Evolutionary conservation across 768 basidiomycete species (phyloP).

Genomic region (Panaeolus papilionaceus): DNA sequence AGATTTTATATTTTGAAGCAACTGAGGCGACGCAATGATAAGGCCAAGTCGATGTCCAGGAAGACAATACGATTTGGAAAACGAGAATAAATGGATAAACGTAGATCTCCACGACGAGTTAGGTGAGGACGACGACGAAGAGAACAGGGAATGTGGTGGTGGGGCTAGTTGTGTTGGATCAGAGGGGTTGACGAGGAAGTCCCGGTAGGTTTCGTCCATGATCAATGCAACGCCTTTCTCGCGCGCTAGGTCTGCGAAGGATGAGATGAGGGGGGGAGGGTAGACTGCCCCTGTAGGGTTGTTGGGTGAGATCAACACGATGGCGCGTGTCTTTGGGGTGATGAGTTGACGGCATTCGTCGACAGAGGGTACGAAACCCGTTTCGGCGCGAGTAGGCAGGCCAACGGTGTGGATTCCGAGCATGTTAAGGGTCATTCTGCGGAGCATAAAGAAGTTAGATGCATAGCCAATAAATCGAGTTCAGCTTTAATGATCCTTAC

Average conservation of each 20-base stretch:
- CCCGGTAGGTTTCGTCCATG: conserved; percentile 90
- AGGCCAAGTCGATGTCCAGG: conserved; percentile 85
- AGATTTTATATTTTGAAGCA: conserved; percentile 54
- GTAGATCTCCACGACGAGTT: conserved; percentile 58
- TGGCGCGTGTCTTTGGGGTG: conserved; percentile 65
- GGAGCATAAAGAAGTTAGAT: not conserved
- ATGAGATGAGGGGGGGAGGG: conserved; percentile 55
- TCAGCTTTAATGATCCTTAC: conserved; percentile 38
- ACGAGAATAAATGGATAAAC: conserved; percentile 77
- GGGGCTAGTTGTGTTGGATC: not conserved
- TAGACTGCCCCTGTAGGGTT: conserved; percentile 85
- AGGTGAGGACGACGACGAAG: conserved; percentile 40
- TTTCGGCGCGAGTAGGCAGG: conserved; percentile 53
- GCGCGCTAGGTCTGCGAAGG: conserved; percentile 66
- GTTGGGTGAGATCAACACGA: conserved; percentile 79
- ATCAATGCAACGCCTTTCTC: conserved; percentile 66
- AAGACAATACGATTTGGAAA: conserved; percentile 82
- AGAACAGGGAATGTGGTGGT: conserved; percentile 68
- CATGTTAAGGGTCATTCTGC: conserved; percentile 71
- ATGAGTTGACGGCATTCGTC: conserved; percentile 57
- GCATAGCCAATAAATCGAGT: not conserved
- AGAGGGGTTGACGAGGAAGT: conserved; percentile 59
- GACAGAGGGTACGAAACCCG: conserved; percentile 67
- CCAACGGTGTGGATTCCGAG: conserved; percentile 65
- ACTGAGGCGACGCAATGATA: conserved; percentile 62